phyloP scores from a whole-genome alignment of 2,329 filamentous ascomycete genomes.

The Fusarium paranaense region DNA sequence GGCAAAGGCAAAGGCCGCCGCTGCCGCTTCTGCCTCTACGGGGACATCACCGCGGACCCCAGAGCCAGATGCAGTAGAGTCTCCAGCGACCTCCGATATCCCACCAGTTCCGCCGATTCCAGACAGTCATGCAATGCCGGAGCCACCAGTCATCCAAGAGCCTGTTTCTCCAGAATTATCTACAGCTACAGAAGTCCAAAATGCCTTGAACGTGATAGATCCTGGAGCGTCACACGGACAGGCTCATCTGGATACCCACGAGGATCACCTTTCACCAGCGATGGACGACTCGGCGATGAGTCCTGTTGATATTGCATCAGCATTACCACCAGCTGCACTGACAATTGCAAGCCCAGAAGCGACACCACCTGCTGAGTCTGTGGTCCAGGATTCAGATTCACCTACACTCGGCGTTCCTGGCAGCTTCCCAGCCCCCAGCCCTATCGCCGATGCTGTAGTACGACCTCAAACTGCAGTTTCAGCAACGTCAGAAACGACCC shows the following conservation, averaged over 20 bases:
- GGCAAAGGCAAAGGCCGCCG: conserved; percentile 51
- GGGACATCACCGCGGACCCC: conserved; percentile 28
- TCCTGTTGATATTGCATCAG: conserved; percentile 37
- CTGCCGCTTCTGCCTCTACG: conserved; percentile 33
- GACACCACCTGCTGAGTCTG: conserved; percentile 18
- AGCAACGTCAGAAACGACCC: conserved; percentile 69
- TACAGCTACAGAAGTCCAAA: conserved; percentile 23
- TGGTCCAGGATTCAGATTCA: conserved; percentile 62
- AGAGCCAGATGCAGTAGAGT: conserved; percentile 26
- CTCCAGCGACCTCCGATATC: conserved; percentile 27
- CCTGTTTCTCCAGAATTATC: conserved; percentile 3
- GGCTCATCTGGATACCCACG: conserved; percentile 13
- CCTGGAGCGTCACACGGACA: conserved; percentile 20
- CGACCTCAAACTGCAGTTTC: conserved; percentile 70
- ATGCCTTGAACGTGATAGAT: conserved; percentile 27
- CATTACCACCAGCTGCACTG: conserved; percentile 39
- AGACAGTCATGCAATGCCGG: conserved; percentile 15
- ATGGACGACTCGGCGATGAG: conserved; percentile 36
- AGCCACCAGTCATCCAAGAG: conserved; percentile 3
- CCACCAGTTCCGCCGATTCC: conserved; percentile 40
- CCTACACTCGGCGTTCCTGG: conserved; percentile 76
- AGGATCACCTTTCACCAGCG: conserved; percentile 29
- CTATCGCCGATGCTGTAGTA: conserved; percentile 56
- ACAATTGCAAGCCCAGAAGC: conserved; percentile 27
- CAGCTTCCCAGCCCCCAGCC: conserved; percentile 63